Evolutionary conservation across 768 basidiomycete genomes (phyloP).

Genomic region (Saitozyma podzolica): DNA sequence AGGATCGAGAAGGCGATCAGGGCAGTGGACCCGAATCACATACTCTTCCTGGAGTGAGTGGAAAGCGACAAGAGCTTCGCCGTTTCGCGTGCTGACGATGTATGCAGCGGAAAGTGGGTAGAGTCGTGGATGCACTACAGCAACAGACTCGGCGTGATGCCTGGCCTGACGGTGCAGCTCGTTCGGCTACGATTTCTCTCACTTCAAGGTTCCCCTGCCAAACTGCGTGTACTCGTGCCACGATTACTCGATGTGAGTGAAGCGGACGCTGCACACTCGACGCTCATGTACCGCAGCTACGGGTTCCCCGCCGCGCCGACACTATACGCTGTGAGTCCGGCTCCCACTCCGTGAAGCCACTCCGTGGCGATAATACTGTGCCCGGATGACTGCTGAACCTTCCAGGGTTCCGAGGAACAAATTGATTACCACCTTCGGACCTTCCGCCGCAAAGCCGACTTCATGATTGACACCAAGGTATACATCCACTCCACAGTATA

Average conservation of each 20-base stretch:
- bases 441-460: slow-evolving; percentile 73
- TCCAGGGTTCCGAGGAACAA: slow-evolving; percentile 27
- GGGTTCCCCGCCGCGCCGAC: slow-evolving; percentile 68
- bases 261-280: too few relatives aligned
- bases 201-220: slow-evolving; percentile 59
- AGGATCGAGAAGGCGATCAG: slow-evolving; percentile 74
- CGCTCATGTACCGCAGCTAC: slow-evolving; percentile 48
- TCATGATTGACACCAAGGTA: slow-evolving; percentile 63
- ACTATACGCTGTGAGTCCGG: slow-evolving; percentile 55
- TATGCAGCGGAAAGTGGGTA: slow-evolving; percentile 49
- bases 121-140: neutral
- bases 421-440: slow-evolving; percentile 20
- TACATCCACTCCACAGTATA: too few relatives aligned
- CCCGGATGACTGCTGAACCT: neutral
- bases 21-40: slow-evolving; percentile 66
- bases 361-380: neutral
- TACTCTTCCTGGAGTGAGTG: slow-evolving; percentile 66
- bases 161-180: slow-evolving; percentile 58
- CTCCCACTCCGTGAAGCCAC: neutral
- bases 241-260: slow-evolving; percentile 60
- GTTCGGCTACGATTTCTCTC: slow-evolving; percentile 59
- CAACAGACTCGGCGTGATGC: neutral
- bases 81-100: neutral
- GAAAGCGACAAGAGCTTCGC: neutral
- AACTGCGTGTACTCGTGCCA: slow-evolving; percentile 78